Evolutionary conservation across 1,139 yeast genomes (phyloP).

Genomic region (Sugiyamaella paludigena): DNA sequence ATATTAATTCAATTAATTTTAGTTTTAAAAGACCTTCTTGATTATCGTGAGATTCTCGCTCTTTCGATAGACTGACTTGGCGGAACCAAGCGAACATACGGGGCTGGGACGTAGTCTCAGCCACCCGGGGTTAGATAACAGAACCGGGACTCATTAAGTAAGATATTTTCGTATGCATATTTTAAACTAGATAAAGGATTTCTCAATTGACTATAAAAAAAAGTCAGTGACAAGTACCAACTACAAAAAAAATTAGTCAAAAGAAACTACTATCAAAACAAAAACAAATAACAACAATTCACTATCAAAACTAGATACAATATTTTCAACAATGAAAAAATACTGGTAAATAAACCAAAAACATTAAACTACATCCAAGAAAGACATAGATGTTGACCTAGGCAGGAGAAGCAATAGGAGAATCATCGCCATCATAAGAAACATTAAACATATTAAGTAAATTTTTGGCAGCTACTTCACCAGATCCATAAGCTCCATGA

Average conservation of each 20-base stretch:
- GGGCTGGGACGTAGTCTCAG: too few relatives aligned
- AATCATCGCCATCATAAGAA: conserved; percentile 24
- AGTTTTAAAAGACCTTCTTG: too few relatives aligned
- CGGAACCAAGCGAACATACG: too few relatives aligned
- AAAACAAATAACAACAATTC: neutral
- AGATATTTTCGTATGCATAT: too few relatives aligned
- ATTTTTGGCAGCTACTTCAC: conserved; percentile 38
- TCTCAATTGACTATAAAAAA: conserved; percentile 9
- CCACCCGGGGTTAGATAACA: too few relatives aligned
- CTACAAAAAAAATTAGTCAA: conserved; percentile 12
- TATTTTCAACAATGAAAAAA: too few relatives aligned
- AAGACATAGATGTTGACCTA: neutral
- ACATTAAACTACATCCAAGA: neutral
- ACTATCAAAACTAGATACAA: too few relatives aligned
- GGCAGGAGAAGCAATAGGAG: conserved; percentile 21
- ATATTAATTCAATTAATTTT: neutral
- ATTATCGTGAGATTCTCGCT: too few relatives aligned
- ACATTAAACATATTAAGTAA: conserved; percentile 19
- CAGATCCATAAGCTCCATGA: conserved; percentile 82
- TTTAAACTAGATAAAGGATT: neutral
- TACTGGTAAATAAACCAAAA: too few relatives aligned
- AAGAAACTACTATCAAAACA: conserved; percentile 5
- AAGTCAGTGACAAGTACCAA: conserved; percentile 7
- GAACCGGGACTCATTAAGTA: too few relatives aligned
- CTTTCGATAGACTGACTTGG: too few relatives aligned